A percentile compares a stretch with the other conserved stretches of the same genome.
Evolutionary conservation across 768 basidiomycete genomes (phyloP).

Genomic region (Termitomyces heimii): DNA sequence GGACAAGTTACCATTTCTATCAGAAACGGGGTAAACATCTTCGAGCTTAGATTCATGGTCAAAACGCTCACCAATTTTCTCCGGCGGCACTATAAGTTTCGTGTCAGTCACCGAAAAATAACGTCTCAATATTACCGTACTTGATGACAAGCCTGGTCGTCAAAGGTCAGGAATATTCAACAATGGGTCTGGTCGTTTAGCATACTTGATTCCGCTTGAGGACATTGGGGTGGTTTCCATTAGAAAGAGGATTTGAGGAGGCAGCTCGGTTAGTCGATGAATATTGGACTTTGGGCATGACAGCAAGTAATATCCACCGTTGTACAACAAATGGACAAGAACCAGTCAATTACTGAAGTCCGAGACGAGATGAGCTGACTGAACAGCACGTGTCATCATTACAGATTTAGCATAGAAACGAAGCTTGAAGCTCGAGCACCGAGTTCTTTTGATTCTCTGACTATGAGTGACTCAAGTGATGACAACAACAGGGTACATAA

Average conservation of each 20-base stretch:
- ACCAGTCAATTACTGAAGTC: not conserved
- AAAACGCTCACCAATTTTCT: constrained; percentile 56
- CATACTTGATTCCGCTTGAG: constrained; percentile 47
- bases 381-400: constrained; percentile 11
- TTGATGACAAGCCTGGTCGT: constrained; percentile 47
- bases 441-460: not conserved
- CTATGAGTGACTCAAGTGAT: not conserved
- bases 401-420: constrained; percentile 7
- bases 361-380: not conserved
- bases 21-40: not conserved
- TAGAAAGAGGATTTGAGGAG: constrained; percentile 20
- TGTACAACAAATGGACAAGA: constrained; percentile 1
- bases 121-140: constrained; percentile 21
- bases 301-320: constrained; percentile 2
- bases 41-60: not conserved
- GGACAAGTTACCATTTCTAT: constrained; percentile 53
- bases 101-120: constrained; percentile 12
- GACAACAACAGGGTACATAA: not conserved
- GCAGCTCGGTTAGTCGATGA: constrained; percentile 19
- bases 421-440: not conserved
- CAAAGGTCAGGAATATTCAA: not conserved
- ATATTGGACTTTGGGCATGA: constrained; percentile 34
- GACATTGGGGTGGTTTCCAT: constrained; percentile 36
- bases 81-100: constrained; percentile 53
- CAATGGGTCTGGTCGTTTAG: not conserved